A percentile compares a stretch with the other conserved stretches of the same genome.
These are phyloP conservation scores for Ascochyta koolunga DNA, from an alignment of 2,329 filamentous ascomycete genomes.

Conservation along the genomic window DNA sequence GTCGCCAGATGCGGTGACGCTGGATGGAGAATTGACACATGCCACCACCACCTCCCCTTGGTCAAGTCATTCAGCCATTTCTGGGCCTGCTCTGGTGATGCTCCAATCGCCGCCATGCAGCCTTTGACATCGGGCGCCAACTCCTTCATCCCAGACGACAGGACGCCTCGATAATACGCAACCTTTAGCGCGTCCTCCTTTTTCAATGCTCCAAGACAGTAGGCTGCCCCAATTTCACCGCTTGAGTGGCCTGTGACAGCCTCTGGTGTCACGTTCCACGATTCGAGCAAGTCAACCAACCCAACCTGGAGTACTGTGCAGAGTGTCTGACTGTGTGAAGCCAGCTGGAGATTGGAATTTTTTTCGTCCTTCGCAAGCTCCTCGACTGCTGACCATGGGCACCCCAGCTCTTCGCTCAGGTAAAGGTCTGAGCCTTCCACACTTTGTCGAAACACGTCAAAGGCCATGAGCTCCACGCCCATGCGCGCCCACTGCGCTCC, in stretches of 20 bases:
- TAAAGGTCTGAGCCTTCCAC: conserved; percentile 20
- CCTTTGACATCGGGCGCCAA: conserved; percentile 12
- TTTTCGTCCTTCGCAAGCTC: no score
- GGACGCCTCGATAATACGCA: conserved; percentile 25
- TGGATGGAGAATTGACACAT: conserved; percentile 49
- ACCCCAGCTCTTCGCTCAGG: conserved; percentile 24
- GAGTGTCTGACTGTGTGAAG: no score
- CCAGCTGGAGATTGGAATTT: no score
- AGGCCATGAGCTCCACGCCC: no score
- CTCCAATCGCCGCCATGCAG: conserved; percentile 41
- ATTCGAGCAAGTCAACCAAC: no score
- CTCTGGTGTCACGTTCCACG: no score
- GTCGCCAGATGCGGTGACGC: conserved; percentile 56
- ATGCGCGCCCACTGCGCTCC: no score
- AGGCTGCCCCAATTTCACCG: background rate
- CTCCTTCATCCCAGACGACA: background rate
- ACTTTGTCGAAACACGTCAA: background rate
- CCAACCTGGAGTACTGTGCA: no score
- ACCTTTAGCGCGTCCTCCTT: conserved; percentile 14
- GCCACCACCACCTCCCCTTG: conserved; percentile 24
- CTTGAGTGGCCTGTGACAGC: no score
- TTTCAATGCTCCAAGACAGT: conserved; percentile 26
- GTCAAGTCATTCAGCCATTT: conserved; percentile 8
- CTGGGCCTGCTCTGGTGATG: background rate
- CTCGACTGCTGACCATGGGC: no score